Base-by-base conservation (phyloP, 441 rosid species). In the Erodium texanum region DNA sequence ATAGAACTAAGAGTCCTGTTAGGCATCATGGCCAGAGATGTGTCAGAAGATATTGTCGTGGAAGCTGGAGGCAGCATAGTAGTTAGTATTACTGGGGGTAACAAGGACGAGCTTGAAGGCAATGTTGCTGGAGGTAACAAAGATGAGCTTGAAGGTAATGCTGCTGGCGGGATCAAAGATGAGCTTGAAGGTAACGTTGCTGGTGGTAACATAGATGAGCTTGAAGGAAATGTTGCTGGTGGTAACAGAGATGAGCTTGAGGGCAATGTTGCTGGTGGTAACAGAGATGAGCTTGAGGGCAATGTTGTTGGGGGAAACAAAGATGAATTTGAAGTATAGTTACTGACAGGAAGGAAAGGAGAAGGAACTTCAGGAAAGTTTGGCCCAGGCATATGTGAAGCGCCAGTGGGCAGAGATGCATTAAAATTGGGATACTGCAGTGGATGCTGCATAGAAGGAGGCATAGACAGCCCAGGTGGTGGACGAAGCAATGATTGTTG, bases 401-500 rank as follows among this genome's bases (percentile, higher is more conserved):
- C 75, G 16, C 86, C 90, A 67, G 77, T 8, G 11, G 84, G 87
- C 29, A 83, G 77, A 70, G 82, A 66, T 2, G 82, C 56, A 88
- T 83, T 91, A 65, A 84, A 87, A 80, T 72, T 83, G 67, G 90
- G 90, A 79, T 83, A 86, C 43, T 84, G 99, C 80, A 89, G 65
- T 4, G 88, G 88, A 66, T 83, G 94, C 78, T 78, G 94, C 82
- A 89, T 75, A 36, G 92, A 67, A 72, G 84, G 79, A 56, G 88
- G 87, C 83, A 93, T 79, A 58, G 90, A 78, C 62, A 86, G 65
- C 62, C 89, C 96, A 71, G 83, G 90, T 56, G 94, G 90, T 8
- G 96, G 86, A 32, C 84, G 83, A 75, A 89, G 87, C 77, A 86
- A 73, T 75, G 97, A 73, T 75, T 90, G 98, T 71, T 90, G 96